Evolutionary conservation across 352 stramenopile genomes (phyloP), one percentile per base, ranked within the genome.

Genomic region (Phytophthora niederhauseri): DNA sequence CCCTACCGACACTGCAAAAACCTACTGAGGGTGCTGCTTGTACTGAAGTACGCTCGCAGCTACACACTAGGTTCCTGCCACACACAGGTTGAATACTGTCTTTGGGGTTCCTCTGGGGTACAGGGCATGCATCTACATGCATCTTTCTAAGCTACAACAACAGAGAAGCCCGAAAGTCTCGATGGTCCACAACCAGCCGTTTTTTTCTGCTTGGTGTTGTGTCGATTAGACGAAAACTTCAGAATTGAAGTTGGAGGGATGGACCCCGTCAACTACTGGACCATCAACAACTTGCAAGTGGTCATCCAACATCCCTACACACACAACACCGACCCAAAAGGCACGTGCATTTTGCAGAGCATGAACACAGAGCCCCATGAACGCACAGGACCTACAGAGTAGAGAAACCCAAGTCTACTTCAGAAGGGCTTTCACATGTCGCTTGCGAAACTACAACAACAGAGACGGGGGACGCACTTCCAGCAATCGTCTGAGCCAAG

Each of bases 141-240:
- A 31, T 31, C 28, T 31, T 31, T 31, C 28, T 31, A 31, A 31
- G 6, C 11, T 15, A 41, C 14, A 26, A 26, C 24, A 26, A 26
- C 24, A 9, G 11, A 41, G 11, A 41, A 17, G 34, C 14, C 6
- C 34, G 4, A 41, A 14, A 17, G 34, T 41, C 5, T 41, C 34
- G 17, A 41, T 20, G 38, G 34, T 11, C 19, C 49, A 66, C 51
- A 45, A 46, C 1, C 15, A 17, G 11, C n/a, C n/a, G 24, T 34
- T 20, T 59, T 58, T 59, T 61, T 68, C 52, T 63, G 43, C 61
- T 63, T 68, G 61, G 50, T 61, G 49, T 41, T 52, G 52, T 38
- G 62, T 58, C 62, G 54, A 69, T 64, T 69, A 69, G 62, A 69
- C 62, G 43, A 68, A 68, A 63, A 68, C 61, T 68, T 68, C 61